Conservation (phyloP, 2,329 filamentous ascomycete species). For the Fusarium solani-melongenae region DNA sequence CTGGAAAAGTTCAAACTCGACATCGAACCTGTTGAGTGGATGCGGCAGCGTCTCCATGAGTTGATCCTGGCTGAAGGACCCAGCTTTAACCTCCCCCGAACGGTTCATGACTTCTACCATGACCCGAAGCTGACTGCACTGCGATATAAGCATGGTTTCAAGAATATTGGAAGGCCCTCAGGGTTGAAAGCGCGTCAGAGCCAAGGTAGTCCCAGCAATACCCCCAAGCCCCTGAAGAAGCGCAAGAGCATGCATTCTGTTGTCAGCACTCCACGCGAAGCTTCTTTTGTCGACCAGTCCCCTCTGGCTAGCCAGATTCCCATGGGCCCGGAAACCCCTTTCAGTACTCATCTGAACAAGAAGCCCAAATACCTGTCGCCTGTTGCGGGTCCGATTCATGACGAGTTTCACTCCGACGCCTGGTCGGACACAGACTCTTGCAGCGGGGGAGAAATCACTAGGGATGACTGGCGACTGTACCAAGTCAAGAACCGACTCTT, state of each 20-base stretch:
- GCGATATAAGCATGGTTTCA: conserved; percentile 64
- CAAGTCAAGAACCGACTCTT: conserved; percentile 62
- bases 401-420: conserved; percentile 58
- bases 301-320: conserved; percentile 37
- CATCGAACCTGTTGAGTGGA: conserved; percentile 65
- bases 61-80: conserved; percentile 56
- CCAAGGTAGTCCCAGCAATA: conserved; percentile 36
- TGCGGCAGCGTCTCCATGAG: conserved; percentile 67
- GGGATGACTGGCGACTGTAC: conserved; percentile 62
- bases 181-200: conserved; percentile 53
- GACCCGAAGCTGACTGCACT: conserved; percentile 63
- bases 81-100: conserved; percentile 62
- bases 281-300: conserved; percentile 43
- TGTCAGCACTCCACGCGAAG: conserved; percentile 42
- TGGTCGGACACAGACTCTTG: conserved; percentile 65
- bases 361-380: conserved; percentile 40
- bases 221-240: conserved; percentile 46
- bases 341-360: conserved; percentile 40
- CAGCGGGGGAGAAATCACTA: conserved; percentile 56
- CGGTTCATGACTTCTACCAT: conserved; percentile 66
- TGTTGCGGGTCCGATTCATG: conserved; percentile 29
- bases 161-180: conserved; percentile 68
- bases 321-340: conserved; percentile 12
- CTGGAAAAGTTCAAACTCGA: conserved; percentile 65
- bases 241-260: conserved; percentile 49